A percentile compares a stretch with the other conserved stretches of the same genome.
Evolutionary conservation across 345 rosid genomes (phyloP).

Genomic region (Salix dunnii): DNA sequence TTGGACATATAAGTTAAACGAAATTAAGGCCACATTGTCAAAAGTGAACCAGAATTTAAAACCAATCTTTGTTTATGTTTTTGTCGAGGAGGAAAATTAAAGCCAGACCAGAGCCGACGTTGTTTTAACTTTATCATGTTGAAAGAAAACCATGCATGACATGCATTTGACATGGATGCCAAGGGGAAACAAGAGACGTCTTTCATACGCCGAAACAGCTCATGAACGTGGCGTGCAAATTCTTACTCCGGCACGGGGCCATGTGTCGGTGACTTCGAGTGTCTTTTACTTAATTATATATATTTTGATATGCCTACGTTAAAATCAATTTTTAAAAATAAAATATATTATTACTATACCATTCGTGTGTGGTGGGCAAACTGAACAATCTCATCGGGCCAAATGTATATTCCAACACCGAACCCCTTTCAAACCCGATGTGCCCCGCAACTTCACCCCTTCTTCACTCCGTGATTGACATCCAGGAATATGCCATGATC

Average conservation of each 20-base stretch:
- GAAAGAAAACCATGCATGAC: too few species aligned
- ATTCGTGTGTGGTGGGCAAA: neutral
- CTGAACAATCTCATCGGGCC: neutral
- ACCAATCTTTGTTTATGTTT: neutral
- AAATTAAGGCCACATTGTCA: neutral
- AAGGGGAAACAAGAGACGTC: too few species aligned
- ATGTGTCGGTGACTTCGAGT: slow-evolving; percentile 19
- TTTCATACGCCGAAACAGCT: neutral
- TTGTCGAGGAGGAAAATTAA: neutral
- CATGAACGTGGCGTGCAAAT: neutral
- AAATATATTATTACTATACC: too few species aligned
- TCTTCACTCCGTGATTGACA: neutral
- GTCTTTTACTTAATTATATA: too few species aligned
- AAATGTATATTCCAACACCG: neutral
- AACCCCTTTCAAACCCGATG: slow-evolving; percentile 9
- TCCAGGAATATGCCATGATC: neutral
- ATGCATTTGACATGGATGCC: too few species aligned
- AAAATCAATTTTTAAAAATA: too few species aligned
- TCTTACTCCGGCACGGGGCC: slow-evolving; percentile 3
- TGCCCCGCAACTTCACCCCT: neutral
- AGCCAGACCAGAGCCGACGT: neutral
- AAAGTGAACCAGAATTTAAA: neutral
- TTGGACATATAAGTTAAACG: neutral
- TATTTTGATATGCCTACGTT: too few species aligned
- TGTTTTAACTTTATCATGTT: too few species aligned